These are phyloP conservation scores for Xylaria scruposa DNA, from an alignment of 495 filamentous ascomycete genomes.

Conservation along the genomic window DNA sequence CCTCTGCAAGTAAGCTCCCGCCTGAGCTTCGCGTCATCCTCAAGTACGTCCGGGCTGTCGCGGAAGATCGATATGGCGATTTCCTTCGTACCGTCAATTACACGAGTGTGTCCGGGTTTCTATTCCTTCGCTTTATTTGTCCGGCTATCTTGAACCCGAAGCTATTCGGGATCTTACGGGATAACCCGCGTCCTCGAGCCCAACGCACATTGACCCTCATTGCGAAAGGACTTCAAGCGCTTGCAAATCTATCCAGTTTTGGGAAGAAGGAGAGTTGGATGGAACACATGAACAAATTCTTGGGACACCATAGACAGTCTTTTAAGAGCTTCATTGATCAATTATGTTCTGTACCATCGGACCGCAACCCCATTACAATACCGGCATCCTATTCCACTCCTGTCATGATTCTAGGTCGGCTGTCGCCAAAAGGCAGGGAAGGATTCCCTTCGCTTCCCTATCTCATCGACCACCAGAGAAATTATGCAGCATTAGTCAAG, in stretches of 20 bases:
- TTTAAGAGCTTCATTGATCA: slow-evolving; percentile 89
- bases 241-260: slow-evolving; percentile 92
- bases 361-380: slow-evolving; percentile 66
- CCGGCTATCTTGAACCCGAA: slow-evolving; percentile 96
- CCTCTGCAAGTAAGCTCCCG: slow-evolving; percentile 75
- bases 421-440: slow-evolving; percentile 83
- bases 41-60: slow-evolving; percentile 90
- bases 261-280: slow-evolving; percentile 98
- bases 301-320: slow-evolving; percentile 66
- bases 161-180: slow-evolving; percentile 86
- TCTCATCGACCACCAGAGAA: slow-evolving; percentile 87
- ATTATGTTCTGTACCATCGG: slow-evolving; percentile 80
- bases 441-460: slow-evolving; percentile 95
- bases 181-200: slow-evolving; percentile 84
- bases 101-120: slow-evolving; percentile 94
- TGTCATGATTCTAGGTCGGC: slow-evolving; percentile 83
- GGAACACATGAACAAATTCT: slow-evolving; percentile 94
- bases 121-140: slow-evolving; percentile 96
- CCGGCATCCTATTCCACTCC: slow-evolving; percentile 93
- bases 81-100: slow-evolving; percentile 91
- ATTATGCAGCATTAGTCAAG: slow-evolving; percentile 85
- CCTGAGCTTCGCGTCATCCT: slow-evolving; percentile 86
- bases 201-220: slow-evolving; percentile 93
- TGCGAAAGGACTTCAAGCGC: slow-evolving; percentile 92
- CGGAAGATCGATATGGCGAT: slow-evolving; percentile 97